Base-by-base conservation (phyloP, 495 filamentous ascomycete genomes). In the Daldinia concentrica region DNA sequence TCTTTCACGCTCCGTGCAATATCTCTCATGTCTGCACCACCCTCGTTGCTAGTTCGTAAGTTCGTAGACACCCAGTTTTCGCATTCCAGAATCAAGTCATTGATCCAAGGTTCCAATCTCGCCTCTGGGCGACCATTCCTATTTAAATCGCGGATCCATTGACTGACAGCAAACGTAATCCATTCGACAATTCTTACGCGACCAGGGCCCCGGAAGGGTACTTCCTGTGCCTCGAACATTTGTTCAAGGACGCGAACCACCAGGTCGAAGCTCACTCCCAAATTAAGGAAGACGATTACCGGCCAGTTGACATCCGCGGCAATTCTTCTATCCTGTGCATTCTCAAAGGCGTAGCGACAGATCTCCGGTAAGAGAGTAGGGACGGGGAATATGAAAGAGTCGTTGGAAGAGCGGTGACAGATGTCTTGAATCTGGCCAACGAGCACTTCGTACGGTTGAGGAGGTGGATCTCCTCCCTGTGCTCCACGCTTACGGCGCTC, bases 221-320 rank as follows among this genome's bases (percentile, higher is more conserved):
- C 84, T 75, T 95, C 92, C 70, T 96, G 90, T 45, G 89, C 86
- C 78, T 95, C 94, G 75, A 90, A 94, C 84, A 97, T 90, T 34
- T 82, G 82, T 76, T 98, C 95, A 7, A 99, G 86, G 37, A 93
- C 89, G 17, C 89, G 82, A 71, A 92, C 85, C 15, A 98, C 82
- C 1, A 89, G 84, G 68, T 97, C 92, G 71, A 90, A 89, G 9
- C 91, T 83, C 22, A 97, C 89, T 11, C 86, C 88, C 17, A 97
- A 86, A 41, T 90, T 87, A 27, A 96, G 77, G 75, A 98, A 92
- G 2, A 93, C 81, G 75, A 94, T 89, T 29, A 95, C 83, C 1
- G 95, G 90, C 95, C 95, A 99, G 63, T 86, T 88, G 11, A 89
- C 78, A 36, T 85, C 80, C 59, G 82, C 82, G 0, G 76, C 79